Base-by-base conservation (phyloP, 345 rosid species). In the Brassica nigra region DNA sequence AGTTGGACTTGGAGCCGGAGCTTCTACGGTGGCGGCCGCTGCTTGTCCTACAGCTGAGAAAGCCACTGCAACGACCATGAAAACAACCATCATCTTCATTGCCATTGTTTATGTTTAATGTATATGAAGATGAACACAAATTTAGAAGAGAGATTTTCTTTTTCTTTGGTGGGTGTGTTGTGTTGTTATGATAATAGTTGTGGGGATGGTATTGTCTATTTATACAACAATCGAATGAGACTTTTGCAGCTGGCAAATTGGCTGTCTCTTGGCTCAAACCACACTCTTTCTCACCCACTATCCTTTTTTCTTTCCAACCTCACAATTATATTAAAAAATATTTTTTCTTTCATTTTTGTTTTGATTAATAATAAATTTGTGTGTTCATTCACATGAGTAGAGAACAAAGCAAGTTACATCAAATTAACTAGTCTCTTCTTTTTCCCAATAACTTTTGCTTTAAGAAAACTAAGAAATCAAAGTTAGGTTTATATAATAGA, bases 1-100 rank as follows among this genome's bases (percentile, higher is more conserved):
- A 70, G 85, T 77, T 74, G 85, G 85, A 55, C 80, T 78, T 58
- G 83, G 85, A 44, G 85, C 85, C 0, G 85, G 85, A 66, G 85
- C 74, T 47, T 75, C 81, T 63, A 78, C 62, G 58, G 85, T 78
- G 16, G 82, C 36, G 0, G 82, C 80, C 2, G 52, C 39, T 1
- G 31, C 82, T 62, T 66, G 64, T 62, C 62, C 73, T 18, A 65
- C 37, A 33, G 79, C 59, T 33, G 85, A 82, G 36, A 82, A 78
- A 62, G 80, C 74, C 80, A 82, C 49, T 1, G 73, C 80, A 3
- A 76, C 12, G 54, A 75, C 66, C 54, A 82, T 28, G 31, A 78
- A 7, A 65, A 66, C 76, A 37, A 74, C 65, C 75, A 77, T 77
- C 70, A 78, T 63, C 85, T 78, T 82, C 85, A 74, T 20, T 69